Percentiles rank a stretch among this genome's conserved stretches.
phyloP scores from a whole-genome alignment of 306 rosid species.

The Geum urbanum region DNA sequence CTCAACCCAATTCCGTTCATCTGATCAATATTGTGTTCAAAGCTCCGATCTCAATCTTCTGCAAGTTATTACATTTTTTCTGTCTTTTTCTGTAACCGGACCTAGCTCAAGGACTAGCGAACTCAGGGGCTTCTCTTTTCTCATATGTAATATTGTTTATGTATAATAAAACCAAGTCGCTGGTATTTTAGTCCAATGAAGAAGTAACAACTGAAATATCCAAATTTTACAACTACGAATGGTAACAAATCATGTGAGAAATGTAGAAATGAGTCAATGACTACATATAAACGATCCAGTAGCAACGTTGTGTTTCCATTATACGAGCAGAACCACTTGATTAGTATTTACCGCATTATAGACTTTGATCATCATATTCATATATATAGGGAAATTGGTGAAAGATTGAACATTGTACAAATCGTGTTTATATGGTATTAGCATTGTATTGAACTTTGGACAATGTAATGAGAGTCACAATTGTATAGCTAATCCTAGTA shows the following conservation, averaged over 20 bases:
- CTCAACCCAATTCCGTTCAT: slow-evolving; percentile 33
- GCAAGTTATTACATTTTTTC: too few relatives aligned
- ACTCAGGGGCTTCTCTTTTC: too few relatives aligned
- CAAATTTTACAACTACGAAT: slow-evolving; percentile 2
- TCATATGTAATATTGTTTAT: too few relatives aligned
- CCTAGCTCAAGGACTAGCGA: too few relatives aligned
- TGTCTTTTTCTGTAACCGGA: too few relatives aligned
- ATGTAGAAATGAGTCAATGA: slow-evolving; percentile 7
- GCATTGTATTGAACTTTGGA: too few relatives aligned
- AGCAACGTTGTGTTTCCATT: slow-evolving; percentile 10
- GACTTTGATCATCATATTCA: neutral
- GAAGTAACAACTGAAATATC: neutral
- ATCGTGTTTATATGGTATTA: too few relatives aligned
- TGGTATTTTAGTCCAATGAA: neutral
- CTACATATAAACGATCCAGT: neutral
- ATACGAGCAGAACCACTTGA: slow-evolving; percentile 1
- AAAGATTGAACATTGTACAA: too few relatives aligned
- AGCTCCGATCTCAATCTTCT: too few relatives aligned
- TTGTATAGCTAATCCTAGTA: too few relatives aligned
- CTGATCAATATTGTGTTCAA: neutral
- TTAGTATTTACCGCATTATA: slow-evolving; percentile 1
- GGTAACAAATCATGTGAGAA: neutral
- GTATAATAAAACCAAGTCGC: too few relatives aligned
- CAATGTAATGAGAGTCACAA: too few relatives aligned
- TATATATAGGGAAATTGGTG: neutral